These are phyloP conservation scores for Phellopilus nigrolimitatus DNA, from an alignment of 1,284 basidiomycete genomes.

Conservation along the genomic window DNA sequence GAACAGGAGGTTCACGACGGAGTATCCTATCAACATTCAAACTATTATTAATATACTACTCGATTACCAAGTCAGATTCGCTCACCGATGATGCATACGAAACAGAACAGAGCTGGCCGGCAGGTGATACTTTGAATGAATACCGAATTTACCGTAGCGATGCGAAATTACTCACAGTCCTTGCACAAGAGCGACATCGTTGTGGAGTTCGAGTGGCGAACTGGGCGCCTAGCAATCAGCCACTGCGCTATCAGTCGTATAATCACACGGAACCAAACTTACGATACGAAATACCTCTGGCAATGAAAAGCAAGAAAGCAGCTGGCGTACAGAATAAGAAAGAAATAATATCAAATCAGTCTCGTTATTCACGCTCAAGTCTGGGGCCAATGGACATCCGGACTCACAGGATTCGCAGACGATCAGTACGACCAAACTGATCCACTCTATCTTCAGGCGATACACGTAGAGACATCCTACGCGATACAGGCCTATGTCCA, in stretches of 20 bases:
- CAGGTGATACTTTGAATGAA: background rate
- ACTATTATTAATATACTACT: background rate
- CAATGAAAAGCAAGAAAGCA: slow-evolving; percentile 4
- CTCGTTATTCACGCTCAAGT: background rate
- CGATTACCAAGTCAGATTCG: background rate
- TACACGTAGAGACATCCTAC: slow-evolving; percentile 7
- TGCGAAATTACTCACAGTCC: background rate
- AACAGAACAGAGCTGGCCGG: slow-evolving; percentile 2
- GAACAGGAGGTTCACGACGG: slow-evolving; percentile 6
- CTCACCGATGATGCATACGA: slow-evolving; percentile 7
- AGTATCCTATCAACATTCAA: background rate
- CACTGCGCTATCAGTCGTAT: background rate
- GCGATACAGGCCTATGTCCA: background rate
- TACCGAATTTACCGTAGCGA: background rate
- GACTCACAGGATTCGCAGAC: slow-evolving; percentile 8
- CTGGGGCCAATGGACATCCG: background rate
- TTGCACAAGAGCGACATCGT: slow-evolving; percentile 7
- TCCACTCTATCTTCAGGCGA: slow-evolving; percentile 10
- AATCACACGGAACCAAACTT: background rate
- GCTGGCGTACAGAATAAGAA: background rate
- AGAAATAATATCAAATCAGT: background rate
- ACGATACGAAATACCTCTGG: background rate
- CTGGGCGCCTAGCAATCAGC: background rate
- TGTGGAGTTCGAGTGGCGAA: background rate
- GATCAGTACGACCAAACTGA: slow-evolving; percentile 9